Conservation (phyloP, 305 asterid species). For the Fraxinus albicans region DNA sequence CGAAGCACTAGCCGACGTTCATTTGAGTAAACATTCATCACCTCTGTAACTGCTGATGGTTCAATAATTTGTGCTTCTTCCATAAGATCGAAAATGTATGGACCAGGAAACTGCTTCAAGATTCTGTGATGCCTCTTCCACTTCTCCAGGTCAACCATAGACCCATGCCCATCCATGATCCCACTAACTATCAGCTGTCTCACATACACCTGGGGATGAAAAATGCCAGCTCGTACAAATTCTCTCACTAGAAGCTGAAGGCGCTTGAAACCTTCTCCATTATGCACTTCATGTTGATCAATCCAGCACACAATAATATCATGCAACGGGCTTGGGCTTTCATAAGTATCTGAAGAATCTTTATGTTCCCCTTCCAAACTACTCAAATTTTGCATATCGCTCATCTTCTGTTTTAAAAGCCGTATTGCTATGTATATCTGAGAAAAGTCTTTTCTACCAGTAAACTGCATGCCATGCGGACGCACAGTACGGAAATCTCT, state of each 20-base stretch:
- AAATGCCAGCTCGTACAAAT: constrained; percentile 72
- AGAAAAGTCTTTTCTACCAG: constrained; percentile 84
- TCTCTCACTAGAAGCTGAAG: constrained; percentile 78
- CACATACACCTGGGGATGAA: constrained; percentile 86
- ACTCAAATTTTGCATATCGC: constrained; percentile 43
- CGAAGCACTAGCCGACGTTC: constrained; percentile 89
- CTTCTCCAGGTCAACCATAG: constrained; percentile 55
- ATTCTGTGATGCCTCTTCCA: constrained; percentile 79
- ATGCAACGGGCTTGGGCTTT: constrained; percentile 89
- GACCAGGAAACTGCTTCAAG: constrained; percentile 84
- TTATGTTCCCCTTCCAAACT: constrained; percentile 36
- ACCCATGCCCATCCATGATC: constrained; percentile 69
- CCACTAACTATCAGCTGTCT: constrained; percentile 97
- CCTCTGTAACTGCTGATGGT: constrained; percentile 50
- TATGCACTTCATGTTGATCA: constrained; percentile 95
- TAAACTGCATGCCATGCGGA: constrained; percentile 71
- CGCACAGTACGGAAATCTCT: constrained; percentile 75
- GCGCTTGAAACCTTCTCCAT: constrained; percentile 73
- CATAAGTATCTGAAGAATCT: constrained; percentile 53
- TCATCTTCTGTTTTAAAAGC: constrained; percentile 78
- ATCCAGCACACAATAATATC: constrained; percentile 94
- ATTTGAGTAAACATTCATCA: constrained; percentile 62
- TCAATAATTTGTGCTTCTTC: constrained; percentile 68
- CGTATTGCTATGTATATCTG: constrained; percentile 76
- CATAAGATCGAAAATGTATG: constrained; percentile 58